A percentile compares a stretch with the other conserved stretches of the same genome.
Conservation (phyloP, 805 yeast species). For the Crinitomyces ghanaensis region DNA sequence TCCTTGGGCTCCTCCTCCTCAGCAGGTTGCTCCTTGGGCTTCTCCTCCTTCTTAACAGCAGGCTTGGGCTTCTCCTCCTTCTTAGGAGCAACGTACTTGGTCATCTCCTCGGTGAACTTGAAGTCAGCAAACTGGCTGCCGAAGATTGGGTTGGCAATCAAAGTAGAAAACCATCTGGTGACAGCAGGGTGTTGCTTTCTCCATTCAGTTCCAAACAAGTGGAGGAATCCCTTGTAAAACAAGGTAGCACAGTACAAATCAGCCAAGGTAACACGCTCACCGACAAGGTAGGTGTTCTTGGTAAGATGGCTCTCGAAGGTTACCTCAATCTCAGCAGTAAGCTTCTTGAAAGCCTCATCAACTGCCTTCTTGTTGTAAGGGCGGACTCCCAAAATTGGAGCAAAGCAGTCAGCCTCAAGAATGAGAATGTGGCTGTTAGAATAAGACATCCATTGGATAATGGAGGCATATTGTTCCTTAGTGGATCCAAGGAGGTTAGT, state of each 20-base stretch:
- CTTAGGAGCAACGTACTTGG: slow-evolving; percentile 58
- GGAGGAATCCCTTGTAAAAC: slow-evolving; percentile 43
- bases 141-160: slow-evolving; percentile 35
- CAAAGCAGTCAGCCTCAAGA: slow-evolving; percentile 38
- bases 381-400: slow-evolving; percentile 47
- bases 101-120: slow-evolving; percentile 52
- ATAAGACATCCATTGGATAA: slow-evolving; percentile 70
- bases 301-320: slow-evolving; percentile 45
- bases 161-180: slow-evolving; percentile 62
- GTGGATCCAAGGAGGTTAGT: slow-evolving; percentile 52
- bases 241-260: slow-evolving; percentile 46
- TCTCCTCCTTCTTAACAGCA: slow-evolving; percentile 18
- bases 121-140: slow-evolving; percentile 34
- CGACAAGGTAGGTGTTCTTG: slow-evolving; percentile 55
- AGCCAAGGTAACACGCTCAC: slow-evolving; percentile 56
- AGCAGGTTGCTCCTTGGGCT: slow-evolving; percentile 32
- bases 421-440: slow-evolving; percentile 56
- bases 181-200: slow-evolving; percentile 49
- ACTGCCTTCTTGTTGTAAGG: slow-evolving; percentile 71
- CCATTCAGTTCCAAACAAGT: slow-evolving; percentile 55
- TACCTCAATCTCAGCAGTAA: slow-evolving; percentile 31
- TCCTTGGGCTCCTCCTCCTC: slow-evolving; percentile 36
- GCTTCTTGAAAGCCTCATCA: slow-evolving; percentile 34
- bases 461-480: slow-evolving; percentile 48
- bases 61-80: slow-evolving; percentile 56